Evolutionary conservation across 306 rosid species (phyloP).

Genomic region (Corylus avellana): DNA sequence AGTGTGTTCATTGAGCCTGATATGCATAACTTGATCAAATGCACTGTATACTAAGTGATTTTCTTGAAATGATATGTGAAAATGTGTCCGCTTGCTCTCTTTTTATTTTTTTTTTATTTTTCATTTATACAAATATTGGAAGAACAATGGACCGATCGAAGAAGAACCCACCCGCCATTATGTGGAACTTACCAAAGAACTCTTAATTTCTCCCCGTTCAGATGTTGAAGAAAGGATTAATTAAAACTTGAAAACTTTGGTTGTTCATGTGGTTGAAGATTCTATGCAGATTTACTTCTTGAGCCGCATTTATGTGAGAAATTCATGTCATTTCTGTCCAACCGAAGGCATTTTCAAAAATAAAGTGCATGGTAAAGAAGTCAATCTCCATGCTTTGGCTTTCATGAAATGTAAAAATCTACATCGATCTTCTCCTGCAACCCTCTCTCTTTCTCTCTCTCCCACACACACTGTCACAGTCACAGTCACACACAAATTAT

Average conservation of each 20-base stretch:
- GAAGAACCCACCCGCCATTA: not conserved
- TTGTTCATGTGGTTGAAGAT: constrained; percentile 5
- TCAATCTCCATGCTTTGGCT: constrained; percentile 1
- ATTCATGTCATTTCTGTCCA: not conserved
- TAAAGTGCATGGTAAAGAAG: not conserved
- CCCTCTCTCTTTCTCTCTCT: too few relatives aligned
- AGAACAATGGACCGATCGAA: not conserved
- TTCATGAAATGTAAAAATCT: not conserved
- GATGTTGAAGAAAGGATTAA: not conserved
- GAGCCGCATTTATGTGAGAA: not conserved
- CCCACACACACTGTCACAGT: too few relatives aligned
- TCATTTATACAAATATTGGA: not conserved
- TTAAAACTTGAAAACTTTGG: not conserved
- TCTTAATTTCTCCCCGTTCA: not conserved
- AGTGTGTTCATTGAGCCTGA: constrained; percentile 25
- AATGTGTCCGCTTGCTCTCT: not conserved
- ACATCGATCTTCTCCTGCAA: too few relatives aligned
- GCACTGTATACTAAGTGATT: not conserved
- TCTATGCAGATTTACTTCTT: not conserved
- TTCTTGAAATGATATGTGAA: constrained; percentile 13
- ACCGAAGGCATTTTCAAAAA: constrained; percentile 2
- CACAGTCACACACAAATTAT: not conserved
- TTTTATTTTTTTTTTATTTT: not conserved
- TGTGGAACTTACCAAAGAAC: not conserved
- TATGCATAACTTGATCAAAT: constrained; percentile 19